A percentile compares a stretch with the other conserved stretches of the same genome.
Conservation (phyloP, 2,329 filamentous ascomycete species). For the Verticillium nubilum region DNA sequence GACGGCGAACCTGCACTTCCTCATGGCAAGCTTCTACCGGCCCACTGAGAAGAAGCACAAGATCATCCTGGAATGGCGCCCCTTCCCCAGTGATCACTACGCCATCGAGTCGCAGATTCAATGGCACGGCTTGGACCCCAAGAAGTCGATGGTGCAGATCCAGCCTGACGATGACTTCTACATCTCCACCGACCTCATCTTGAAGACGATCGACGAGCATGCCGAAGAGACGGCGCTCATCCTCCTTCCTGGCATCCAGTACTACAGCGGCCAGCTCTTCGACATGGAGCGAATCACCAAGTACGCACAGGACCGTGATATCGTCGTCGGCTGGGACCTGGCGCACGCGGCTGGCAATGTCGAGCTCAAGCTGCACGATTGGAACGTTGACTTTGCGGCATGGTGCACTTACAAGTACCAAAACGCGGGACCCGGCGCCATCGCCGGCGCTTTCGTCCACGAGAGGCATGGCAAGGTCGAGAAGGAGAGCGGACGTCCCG, state of each 20-base stretch:
- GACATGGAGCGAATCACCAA: constrained; percentile 68
- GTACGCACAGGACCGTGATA: constrained; percentile 60
- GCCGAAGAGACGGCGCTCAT: constrained; percentile 62
- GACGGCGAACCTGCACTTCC: constrained; percentile 73
- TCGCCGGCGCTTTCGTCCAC: constrained; percentile 70
- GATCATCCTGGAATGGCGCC: constrained; percentile 84
- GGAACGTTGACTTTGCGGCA: constrained; percentile 75
- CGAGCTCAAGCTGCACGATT: constrained; percentile 65
- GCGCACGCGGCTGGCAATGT: constrained; percentile 76
- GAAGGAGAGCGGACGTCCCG: constrained; percentile 32
- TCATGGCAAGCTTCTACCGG: constrained; percentile 80
- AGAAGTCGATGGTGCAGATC: constrained; percentile 68
- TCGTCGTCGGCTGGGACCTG: constrained; percentile 71
- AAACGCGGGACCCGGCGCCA: constrained; percentile 69
- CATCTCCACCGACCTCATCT: constrained; percentile 59
- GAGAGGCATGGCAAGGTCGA: constrained; percentile 55
- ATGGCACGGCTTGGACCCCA: constrained; percentile 62
- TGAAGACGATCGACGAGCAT: constrained; percentile 62
- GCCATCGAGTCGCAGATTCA: constrained; percentile 76
- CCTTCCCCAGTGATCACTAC: constrained; percentile 80
- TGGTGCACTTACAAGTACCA: constrained; percentile 87
- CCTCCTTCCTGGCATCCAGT: constrained; percentile 72
- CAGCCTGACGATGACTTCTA: constrained; percentile 55
- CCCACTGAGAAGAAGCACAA: constrained; percentile 63
- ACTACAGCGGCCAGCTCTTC: constrained; percentile 75